phyloP scores from a whole-genome alignment of 805 yeast species.

The Peterozyma xylosa region DNA sequence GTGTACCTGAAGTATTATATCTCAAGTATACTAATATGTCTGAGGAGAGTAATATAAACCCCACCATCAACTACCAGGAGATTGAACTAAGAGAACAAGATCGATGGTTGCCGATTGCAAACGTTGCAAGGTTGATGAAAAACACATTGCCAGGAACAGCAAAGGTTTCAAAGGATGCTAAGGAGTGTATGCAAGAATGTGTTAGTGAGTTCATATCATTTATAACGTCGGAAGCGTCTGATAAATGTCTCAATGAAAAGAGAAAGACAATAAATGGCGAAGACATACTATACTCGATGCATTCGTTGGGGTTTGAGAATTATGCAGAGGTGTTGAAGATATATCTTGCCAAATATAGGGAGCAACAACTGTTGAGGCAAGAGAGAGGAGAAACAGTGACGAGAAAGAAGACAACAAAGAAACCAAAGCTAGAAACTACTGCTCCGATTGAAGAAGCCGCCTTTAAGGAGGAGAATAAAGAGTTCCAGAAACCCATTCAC shows the following conservation, averaged over 20 bases:
- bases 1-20: too few relatives aligned
- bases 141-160: constrained; percentile 65
- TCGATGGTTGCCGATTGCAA: constrained; percentile 56
- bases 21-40: too few relatives aligned
- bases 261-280: constrained; percentile 68
- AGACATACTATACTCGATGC: constrained; percentile 57
- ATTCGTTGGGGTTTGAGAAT: constrained; percentile 59
- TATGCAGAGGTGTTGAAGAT: constrained; percentile 64
- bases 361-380: constrained; percentile 67
- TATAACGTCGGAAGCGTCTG: constrained; percentile 60
- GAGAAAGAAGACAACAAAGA: background rate
- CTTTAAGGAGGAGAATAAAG: background rate
- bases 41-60: background rate
- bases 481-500: background rate
- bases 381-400: constrained; percentile 44
- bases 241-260: constrained; percentile 55
- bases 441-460: background rate
- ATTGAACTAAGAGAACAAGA: constrained; percentile 53
- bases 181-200: constrained; percentile 70
- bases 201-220: constrained; percentile 62
- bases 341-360: constrained; percentile 60
- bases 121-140: constrained; percentile 73
- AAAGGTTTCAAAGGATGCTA: constrained; percentile 72
- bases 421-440: background rate
- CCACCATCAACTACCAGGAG: constrained; percentile 16